phyloP scores from a whole-genome alignment of 1,139 yeast species.

The Tardiomyces depauwii region DNA sequence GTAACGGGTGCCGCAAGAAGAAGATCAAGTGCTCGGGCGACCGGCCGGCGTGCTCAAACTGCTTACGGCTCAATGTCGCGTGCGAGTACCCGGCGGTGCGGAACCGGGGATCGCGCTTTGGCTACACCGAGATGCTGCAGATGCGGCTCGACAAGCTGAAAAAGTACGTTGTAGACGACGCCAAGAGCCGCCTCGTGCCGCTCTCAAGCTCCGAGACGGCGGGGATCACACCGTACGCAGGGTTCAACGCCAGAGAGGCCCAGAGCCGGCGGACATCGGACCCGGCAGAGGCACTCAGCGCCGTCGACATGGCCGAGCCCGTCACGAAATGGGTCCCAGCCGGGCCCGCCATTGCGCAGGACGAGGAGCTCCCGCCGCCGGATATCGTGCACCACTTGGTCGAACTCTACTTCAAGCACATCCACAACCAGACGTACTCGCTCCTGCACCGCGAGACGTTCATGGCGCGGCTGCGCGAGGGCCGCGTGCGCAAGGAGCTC shows the following conservation, averaged over 20 bases:
- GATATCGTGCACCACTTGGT: slow-evolving; percentile 18
- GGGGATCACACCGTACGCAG: not conserved
- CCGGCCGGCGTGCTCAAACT: slow-evolving; percentile 29
- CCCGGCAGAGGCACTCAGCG: slow-evolving; percentile 1
- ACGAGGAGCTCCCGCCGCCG: slow-evolving; percentile 8
- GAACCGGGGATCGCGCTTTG: slow-evolving; percentile 28
- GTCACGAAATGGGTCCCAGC: not conserved
- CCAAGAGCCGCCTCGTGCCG: slow-evolving; percentile 1
- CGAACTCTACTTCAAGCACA: slow-evolving; percentile 23
- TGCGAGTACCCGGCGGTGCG: slow-evolving; percentile 28
- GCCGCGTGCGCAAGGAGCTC: slow-evolving; percentile 21
- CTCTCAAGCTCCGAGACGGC: not conserved
- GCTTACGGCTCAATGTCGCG: slow-evolving; percentile 23
- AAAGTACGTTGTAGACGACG: slow-evolving; percentile 10
- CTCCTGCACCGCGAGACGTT: slow-evolving; percentile 27
- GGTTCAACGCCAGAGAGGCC: not conserved
- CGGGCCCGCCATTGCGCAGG: not conserved
- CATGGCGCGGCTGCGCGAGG: slow-evolving; percentile 19
- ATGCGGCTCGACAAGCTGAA: slow-evolving; percentile 22
- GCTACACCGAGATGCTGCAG: slow-evolving; percentile 26
- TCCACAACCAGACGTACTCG: slow-evolving; percentile 28
- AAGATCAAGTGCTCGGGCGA: slow-evolving; percentile 29
- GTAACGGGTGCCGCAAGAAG: slow-evolving; percentile 27
- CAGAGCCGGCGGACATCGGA: slow-evolving; percentile 3
- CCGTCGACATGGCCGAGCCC: not conserved